A percentile compares a stretch with the other conserved stretches of the same genome.
Conservation (phyloP, 345 rosid species). For the Noccaea bulbosa region DNA sequence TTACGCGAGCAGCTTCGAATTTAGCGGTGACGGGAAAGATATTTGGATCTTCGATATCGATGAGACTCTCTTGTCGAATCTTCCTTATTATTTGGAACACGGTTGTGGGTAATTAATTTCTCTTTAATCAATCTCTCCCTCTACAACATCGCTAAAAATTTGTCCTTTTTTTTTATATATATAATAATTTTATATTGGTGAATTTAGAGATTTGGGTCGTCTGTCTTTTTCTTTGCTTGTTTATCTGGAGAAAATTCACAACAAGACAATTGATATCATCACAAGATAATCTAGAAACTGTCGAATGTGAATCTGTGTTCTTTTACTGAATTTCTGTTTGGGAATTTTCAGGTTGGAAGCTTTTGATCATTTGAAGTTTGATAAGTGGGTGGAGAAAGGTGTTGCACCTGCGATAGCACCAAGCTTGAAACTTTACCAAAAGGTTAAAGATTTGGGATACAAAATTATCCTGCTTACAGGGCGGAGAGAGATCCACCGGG, state of each 20-base stretch:
- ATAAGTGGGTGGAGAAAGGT: conserved; percentile 82
- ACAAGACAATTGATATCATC: neutral
- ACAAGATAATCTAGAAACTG: neutral
- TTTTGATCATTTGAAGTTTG: conserved; percentile 64
- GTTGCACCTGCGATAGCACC: conserved; percentile 70
- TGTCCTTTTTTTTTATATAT: neutral
- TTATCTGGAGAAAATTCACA: neutral
- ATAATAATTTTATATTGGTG: neutral
- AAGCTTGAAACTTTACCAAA: conserved; percentile 73
- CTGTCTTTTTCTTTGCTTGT: conserved; percentile 10
- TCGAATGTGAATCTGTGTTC: conserved; percentile 12
- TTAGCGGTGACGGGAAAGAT: conserved; percentile 64
- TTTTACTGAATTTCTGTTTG: conserved; percentile 22
- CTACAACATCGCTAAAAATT: neutral
- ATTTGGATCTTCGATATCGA: conserved; percentile 89
- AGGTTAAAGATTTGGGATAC: conserved; percentile 64
- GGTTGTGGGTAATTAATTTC: conserved; percentile 67
- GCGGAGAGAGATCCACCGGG: conserved; percentile 64
- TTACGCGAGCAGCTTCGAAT: conserved; percentile 59
- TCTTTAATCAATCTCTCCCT: neutral
- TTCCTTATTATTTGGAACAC: conserved; percentile 76
- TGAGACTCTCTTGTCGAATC: conserved; percentile 87
- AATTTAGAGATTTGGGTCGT: conserved; percentile 2
- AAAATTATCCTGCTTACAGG: conserved; percentile 82
- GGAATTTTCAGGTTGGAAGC: conserved; percentile 61